These are phyloP conservation scores for Jasminum sambac DNA, from an alignment of 257 asterid genomes.

Conservation along the genomic window DNA sequence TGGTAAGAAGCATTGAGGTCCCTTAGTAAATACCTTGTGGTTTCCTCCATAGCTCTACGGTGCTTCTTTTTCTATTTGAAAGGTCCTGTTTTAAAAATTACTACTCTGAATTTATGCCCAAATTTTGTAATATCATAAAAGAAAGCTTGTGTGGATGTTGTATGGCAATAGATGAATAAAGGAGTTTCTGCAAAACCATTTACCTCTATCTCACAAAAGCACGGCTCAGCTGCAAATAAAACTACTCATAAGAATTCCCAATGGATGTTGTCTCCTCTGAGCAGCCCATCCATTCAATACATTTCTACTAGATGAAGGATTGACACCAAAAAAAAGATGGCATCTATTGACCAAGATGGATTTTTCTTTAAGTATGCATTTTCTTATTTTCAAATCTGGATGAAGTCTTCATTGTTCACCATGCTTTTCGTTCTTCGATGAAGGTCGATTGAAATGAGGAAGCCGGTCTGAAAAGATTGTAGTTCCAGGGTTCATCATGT, in stretches of 20 bases:
- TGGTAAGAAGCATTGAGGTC: constrained; percentile 30
- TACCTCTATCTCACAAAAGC: constrained; percentile 49
- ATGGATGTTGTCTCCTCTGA: constrained; percentile 46
- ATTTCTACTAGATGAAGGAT: constrained; percentile 65
- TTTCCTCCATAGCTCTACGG: background rate
- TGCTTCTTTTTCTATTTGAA: constrained; percentile 9
- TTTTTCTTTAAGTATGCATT: too few relatives aligned
- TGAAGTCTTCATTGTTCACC: too few relatives aligned
- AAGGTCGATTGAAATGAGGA: too few relatives aligned
- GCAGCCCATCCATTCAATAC: constrained; percentile 25
- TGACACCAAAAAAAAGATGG: constrained; percentile 64
- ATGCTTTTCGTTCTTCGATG: too few relatives aligned
- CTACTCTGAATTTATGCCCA: constrained; percentile 10
- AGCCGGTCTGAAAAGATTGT: too few relatives aligned
- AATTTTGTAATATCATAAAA: constrained; percentile 49
- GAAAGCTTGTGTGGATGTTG: constrained; percentile 78
- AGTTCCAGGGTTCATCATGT: too few relatives aligned
- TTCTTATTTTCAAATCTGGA: too few relatives aligned
- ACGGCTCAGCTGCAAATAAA: constrained; percentile 37
- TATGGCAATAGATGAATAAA: constrained; percentile 93
- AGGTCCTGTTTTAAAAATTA: background rate
- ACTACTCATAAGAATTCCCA: constrained; percentile 35
- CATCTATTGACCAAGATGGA: constrained; percentile 37
- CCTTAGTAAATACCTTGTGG: background rate
- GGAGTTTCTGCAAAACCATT: constrained; percentile 70